Evolutionary conservation across 2,329 filamentous ascomycete genomes (phyloP), one percentile per base, ranked within the genome.

Genomic region (Rasamsonia emersonii): DNA sequence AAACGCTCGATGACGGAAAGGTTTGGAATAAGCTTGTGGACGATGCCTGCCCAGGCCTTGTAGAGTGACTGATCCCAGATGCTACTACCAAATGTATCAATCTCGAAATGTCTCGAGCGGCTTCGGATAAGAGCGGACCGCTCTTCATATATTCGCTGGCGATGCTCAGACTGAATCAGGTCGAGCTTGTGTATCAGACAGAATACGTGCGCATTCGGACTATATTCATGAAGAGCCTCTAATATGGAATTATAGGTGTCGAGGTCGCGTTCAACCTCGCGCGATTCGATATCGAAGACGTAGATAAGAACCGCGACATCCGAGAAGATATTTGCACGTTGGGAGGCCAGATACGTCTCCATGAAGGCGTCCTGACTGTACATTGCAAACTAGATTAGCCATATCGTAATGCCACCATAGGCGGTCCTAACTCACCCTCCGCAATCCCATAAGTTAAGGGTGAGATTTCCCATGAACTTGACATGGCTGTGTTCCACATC

Each of bases 61-160:
- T 96, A 98, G 21, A 98, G 69, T 34, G 83, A 93, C 65, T 98
- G 91, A 53, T 98, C 91, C 91, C 91, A 98, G 53, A 98, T 98
- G 33, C 84, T 93, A 18, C 89, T 96, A 7, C 86, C 84, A 56
- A 94, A 96, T 38, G 88, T 86, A 37, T 85, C 84, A 39, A 95
- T 72, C 42, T 79, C 74, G 54, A 93, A 77, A 11, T 69, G 61
- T 35, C 75, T 72, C 35, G 83, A 88, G 51, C 85, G 84, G 42
- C 77, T 74, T 36, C 80, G 75, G 41, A 95, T 84, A 34, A 86
- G 68, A 18, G 75, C 70, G 15, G 86, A 80, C 39, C 86, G 80
- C 49, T 93, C 83, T 40, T 89, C 79, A 59, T 93, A 95, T 42
- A 94, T 77, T 37, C 76, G 68, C 53, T 86, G 79, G 39, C 88